Percentiles rank a stretch among this genome's conserved stretches.
phyloP scores from a whole-genome alignment of 352 stramenopile species.

The Pythium myriotylum region DNA sequence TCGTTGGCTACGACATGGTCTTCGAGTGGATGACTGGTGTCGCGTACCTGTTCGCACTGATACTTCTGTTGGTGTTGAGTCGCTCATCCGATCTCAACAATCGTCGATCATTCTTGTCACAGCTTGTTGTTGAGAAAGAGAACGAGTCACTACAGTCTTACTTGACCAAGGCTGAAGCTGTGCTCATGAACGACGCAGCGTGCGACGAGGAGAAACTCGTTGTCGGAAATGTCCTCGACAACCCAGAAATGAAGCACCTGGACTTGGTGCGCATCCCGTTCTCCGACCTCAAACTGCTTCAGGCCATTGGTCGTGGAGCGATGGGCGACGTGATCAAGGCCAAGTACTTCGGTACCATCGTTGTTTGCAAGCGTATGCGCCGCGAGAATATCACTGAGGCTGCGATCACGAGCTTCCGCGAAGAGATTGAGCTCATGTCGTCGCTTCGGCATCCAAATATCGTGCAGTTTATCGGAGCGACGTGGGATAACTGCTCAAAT shows the following conservation, averaged over 20 bases:
- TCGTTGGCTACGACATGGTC: slow-evolving; percentile 54
- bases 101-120: slow-evolving; percentile 79
- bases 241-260: slow-evolving; percentile 74
- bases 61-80: slow-evolving; percentile 78
- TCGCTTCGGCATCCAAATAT: slow-evolving; percentile 87
- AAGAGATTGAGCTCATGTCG: slow-evolving; percentile 88
- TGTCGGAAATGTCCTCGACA: slow-evolving; percentile 66
- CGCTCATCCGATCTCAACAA: slow-evolving; percentile 82
- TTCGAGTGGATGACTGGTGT: slow-evolving; percentile 76
- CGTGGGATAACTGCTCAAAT: slow-evolving; percentile 89
- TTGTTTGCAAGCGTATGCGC: slow-evolving; percentile 88
- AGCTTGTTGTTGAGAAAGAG: slow-evolving; percentile 84
- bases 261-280: slow-evolving; percentile 86
- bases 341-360: slow-evolving; percentile 84
- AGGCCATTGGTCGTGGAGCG: slow-evolving; percentile 75
- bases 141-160: slow-evolving; percentile 84
- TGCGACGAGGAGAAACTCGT: slow-evolving; percentile 73
- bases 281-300: slow-evolving; percentile 76
- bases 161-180: slow-evolving; percentile 77
- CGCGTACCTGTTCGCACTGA: slow-evolving; percentile 56
- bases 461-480: slow-evolving; percentile 89
- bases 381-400: slow-evolving; percentile 79
- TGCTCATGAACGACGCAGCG: slow-evolving; percentile 78
- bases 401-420: slow-evolving; percentile 75
- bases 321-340: slow-evolving; percentile 91